Base-by-base conservation (phyloP, 768 basidiomycete genomes). In the Podaxis carcinomalis region DNA sequence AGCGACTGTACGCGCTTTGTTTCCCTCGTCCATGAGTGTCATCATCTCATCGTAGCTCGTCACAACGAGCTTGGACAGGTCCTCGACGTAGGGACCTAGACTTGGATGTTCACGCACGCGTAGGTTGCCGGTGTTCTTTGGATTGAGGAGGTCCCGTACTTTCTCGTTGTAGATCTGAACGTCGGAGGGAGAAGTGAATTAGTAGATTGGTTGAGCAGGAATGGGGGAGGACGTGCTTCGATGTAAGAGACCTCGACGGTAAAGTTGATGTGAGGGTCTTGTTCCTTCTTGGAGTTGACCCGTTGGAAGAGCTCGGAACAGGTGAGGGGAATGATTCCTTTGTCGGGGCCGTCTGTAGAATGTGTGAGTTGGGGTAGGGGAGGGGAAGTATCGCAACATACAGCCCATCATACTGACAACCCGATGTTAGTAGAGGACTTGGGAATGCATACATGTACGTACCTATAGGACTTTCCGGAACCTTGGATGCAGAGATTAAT, bases 11-110 rank as follows among this genome's bases (percentile, higher is more conserved):
- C 97, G 82, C 55, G 97, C 95, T 78, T 98, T 98, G 75, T 98
- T 99, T 40, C 96, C 96, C 73, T 99, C 96, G 77, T 99, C 96
- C 96, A 98, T 98, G 70, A 99, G 88, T 4, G 89, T 93, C 90
- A 97, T 96, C 90, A 99, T 97, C 72, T 97, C 96, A 32, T 91
- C 85, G 71, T 95, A 98, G 72, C 81, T 90, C 70, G 84, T 88
- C 49, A 98, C 97, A 28, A 89, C 89, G 57, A 98, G 85, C 74
- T 93, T 93, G 68, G 93, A 94, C 60, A 99, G 80, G 77, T 96
- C 94, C 76, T 99, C 97, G 55, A 99, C 97, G 72, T 99, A 99
- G n/a, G 97, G 96, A 4, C 95, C 95, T 55, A 93, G 75, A 73
- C 86, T 93, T 13, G 97, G 97, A 71, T 98, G 97, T 75, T 99